Evolutionary conservation across 345 rosid species (phyloP).

Genomic region (Citrus trifoliata): DNA sequence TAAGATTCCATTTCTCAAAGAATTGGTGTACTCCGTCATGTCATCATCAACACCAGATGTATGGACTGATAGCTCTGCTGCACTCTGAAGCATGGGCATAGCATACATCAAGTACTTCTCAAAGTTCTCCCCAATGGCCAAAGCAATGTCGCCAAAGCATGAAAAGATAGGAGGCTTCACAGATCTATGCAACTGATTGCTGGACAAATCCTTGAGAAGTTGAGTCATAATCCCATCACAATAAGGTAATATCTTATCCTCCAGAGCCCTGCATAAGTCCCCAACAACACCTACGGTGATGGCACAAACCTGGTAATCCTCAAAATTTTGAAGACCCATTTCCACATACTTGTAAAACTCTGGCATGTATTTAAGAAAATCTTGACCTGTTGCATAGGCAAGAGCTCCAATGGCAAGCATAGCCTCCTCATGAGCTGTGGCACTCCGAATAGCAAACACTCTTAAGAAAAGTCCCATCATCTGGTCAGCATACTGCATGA

Average conservation of each 20-base stretch:
- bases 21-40: constrained; percentile 38
- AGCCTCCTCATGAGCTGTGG: constrained; percentile 47
- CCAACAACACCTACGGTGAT: constrained; percentile 47
- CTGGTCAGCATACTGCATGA: constrained; percentile 42
- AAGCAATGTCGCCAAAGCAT: constrained; percentile 42
- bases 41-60: constrained; percentile 39
- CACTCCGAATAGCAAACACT: constrained; percentile 37
- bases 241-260: constrained; percentile 36
- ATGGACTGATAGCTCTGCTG: constrained; percentile 40
- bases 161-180: constrained; percentile 49
- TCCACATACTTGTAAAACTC: constrained; percentile 41
- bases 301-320: constrained; percentile 51
- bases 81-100: constrained; percentile 51
- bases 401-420: constrained; percentile 44
- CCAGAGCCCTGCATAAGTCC: constrained; percentile 44
- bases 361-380: constrained; percentile 43
- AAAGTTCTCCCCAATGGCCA: constrained; percentile 41
- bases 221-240: constrained; percentile 49
- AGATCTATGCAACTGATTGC: constrained; percentile 44
- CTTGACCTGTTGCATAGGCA: constrained; percentile 40
- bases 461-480: constrained; percentile 43
- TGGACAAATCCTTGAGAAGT: constrained; percentile 44
- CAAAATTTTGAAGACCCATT: constrained; percentile 46
- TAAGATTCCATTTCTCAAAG: constrained; percentile 41
- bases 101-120: constrained; percentile 46